phyloP scores from a whole-genome alignment of 805 yeast species.

The Metschnikowia amazonensis region DNA sequence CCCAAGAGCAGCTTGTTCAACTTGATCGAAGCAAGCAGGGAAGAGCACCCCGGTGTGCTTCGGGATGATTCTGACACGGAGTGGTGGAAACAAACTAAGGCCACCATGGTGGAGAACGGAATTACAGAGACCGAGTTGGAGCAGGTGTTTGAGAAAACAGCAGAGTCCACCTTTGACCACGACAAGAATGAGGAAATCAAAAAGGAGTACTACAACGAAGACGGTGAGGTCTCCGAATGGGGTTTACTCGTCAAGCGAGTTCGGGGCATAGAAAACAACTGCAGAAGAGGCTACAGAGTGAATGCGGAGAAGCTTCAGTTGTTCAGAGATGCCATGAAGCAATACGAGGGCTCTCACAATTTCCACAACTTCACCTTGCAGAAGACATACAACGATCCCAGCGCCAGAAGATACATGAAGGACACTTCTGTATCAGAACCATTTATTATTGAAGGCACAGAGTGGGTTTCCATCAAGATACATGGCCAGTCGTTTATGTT shows the following conservation, averaged over 20 bases:
- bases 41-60: conserved; percentile 54
- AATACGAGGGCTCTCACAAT: conserved; percentile 84
- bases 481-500: conserved; percentile 99
- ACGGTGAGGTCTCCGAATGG: conserved; percentile 35
- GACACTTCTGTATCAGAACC: conserved; percentile 78
- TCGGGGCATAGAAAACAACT: conserved; percentile 59
- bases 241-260: conserved; percentile 46
- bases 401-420: conserved; percentile 82
- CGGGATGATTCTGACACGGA: conserved; percentile 65
- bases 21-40: conserved; percentile 51
- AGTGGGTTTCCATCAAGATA: conserved; percentile 92
- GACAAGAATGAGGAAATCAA: conserved; percentile 27
- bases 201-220: conserved; percentile 29
- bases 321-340: conserved; percentile 64
- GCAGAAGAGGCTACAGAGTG: conserved; percentile 68
- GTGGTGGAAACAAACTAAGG: conserved; percentile 48
- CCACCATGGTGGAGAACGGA: conserved; percentile 24
- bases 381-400: conserved; percentile 77
- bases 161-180: conserved; percentile 25
- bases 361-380: conserved; percentile 87
- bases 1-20: conserved; percentile 65
- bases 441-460: conserved; percentile 86
- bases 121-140: conserved; percentile 14
- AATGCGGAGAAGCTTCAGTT: conserved; percentile 56
- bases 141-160: conserved; percentile 31